These are phyloP conservation scores for Penicillium concentricum DNA, from an alignment of 2,329 filamentous ascomycete species.

Conservation along the genomic window DNA sequence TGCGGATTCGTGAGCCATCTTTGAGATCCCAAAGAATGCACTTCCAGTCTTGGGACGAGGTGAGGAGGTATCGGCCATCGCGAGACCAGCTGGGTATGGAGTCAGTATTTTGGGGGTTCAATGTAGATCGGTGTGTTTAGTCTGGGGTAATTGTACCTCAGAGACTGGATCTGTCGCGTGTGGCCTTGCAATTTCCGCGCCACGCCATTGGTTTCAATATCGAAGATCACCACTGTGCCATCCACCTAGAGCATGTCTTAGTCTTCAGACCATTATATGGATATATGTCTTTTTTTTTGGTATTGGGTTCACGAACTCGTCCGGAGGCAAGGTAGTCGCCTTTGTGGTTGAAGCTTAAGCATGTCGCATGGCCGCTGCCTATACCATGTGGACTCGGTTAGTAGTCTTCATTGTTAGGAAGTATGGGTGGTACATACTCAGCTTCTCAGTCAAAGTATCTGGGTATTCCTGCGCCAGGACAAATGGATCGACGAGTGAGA, in stretches of 20 bases:
- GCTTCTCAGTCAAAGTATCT: slow-evolving; percentile 81
- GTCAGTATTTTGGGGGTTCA: not conserved
- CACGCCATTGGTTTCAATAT: slow-evolving; percentile 95
- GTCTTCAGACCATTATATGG: not conserved
- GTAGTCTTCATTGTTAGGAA: not conserved
- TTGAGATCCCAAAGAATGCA: slow-evolving; percentile 92
- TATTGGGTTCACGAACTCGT: slow-evolving; percentile 55
- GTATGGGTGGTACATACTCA: slow-evolving; percentile 56
- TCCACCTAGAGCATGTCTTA: slow-evolving; percentile 58
- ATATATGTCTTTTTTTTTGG: not conserved
- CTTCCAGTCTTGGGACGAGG: slow-evolving; percentile 94
- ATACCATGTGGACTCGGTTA: slow-evolving; percentile 13
- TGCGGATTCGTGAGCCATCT: slow-evolving; percentile 69
- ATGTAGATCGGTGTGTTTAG: not conserved
- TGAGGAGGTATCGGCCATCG: slow-evolving; percentile 86
- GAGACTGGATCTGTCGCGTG: slow-evolving; percentile 86
- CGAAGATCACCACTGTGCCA: slow-evolving; percentile 92
- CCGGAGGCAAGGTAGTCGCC: slow-evolving; percentile 95
- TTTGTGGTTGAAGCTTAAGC: slow-evolving; percentile 83
- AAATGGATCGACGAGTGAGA: slow-evolving; percentile 70
- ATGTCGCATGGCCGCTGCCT: slow-evolving; percentile 64
- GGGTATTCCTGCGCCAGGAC: slow-evolving; percentile 79
- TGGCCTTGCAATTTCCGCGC: slow-evolving; percentile 92
- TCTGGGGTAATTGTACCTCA: slow-evolving; percentile 53
- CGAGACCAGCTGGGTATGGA: slow-evolving; percentile 71